These are phyloP conservation scores for Tulasnella sp. DNA, from an alignment of 768 basidiomycete species.

Conservation along the genomic window DNA sequence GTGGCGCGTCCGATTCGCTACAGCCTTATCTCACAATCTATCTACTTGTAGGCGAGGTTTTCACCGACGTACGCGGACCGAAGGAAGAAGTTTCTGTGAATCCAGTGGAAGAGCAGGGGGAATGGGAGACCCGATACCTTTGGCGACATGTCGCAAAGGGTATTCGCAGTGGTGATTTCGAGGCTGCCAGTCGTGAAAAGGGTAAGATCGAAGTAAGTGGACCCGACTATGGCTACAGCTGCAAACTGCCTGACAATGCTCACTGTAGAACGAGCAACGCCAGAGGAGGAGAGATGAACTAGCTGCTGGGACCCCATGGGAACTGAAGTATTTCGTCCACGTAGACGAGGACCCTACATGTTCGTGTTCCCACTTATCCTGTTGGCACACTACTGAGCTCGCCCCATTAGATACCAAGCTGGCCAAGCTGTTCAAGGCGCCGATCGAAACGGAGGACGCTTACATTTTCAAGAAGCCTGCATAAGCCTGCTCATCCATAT, in stretches of 20 bases:
- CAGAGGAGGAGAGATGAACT: slow-evolving; percentile 74
- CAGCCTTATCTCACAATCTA: slow-evolving; percentile 43
- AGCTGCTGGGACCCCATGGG: slow-evolving; percentile 60
- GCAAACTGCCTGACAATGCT: not conserved
- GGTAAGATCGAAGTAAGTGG: slow-evolving; percentile 66
- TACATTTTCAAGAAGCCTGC: slow-evolving; percentile 9
- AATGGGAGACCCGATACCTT: slow-evolving; percentile 75
- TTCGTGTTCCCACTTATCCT: slow-evolving; percentile 30
- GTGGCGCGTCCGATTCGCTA: too few species aligned
- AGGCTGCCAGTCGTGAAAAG: slow-evolving; percentile 81
- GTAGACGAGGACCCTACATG: slow-evolving; percentile 61
- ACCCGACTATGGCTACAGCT: not conserved
- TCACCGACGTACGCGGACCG: slow-evolving; percentile 62
- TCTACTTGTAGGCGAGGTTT: slow-evolving; percentile 31
- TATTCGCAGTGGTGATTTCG: slow-evolving; percentile 84
- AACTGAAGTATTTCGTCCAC: slow-evolving; percentile 62
- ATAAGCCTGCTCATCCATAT: too few species aligned
- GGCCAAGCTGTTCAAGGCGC: slow-evolving; percentile 1
- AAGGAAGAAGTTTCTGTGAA: slow-evolving; percentile 65
- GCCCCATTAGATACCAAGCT: slow-evolving; percentile 6
- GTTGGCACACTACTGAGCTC: not conserved
- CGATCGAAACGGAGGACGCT: not conserved
- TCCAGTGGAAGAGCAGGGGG: slow-evolving; percentile 44
- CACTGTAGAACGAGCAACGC: slow-evolving; percentile 72
- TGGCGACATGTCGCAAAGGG: slow-evolving; percentile 85